Evolutionary conservation across 345 rosid species (phyloP).

Genomic region (Ricinus communis): DNA sequence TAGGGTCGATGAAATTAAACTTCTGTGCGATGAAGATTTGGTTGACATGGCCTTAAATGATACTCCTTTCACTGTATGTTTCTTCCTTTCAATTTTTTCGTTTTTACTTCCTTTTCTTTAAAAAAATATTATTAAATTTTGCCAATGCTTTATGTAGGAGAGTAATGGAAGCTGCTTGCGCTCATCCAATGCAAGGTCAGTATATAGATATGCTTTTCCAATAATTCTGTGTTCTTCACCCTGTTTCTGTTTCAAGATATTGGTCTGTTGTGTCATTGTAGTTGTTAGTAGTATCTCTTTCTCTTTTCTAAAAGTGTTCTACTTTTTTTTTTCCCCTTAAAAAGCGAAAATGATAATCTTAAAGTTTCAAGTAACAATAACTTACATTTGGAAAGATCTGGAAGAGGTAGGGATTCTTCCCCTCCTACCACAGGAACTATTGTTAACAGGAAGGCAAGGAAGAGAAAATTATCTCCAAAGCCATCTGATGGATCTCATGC

Average conservation of each 20-base stretch:
- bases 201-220: neutral
- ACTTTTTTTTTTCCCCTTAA: no score
- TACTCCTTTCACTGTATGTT: slow-evolving; percentile 38
- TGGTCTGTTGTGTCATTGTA: no score
- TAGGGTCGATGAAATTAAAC: slow-evolving; percentile 60
- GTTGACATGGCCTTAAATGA: slow-evolving; percentile 59
- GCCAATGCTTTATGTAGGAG: slow-evolving; percentile 8
- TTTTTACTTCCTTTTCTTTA: neutral
- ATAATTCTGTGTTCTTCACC: neutral
- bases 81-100: neutral
- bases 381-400: slow-evolving; percentile 13
- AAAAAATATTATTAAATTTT: neutral
- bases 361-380: neutral
- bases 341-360: no score
- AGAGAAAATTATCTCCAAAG: slow-evolving; percentile 16
- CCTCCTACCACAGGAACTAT: slow-evolving; percentile 14
- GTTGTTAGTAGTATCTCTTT: no score
- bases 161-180: slow-evolving; percentile 17
- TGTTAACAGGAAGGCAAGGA: slow-evolving; percentile 18
- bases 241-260: no score
- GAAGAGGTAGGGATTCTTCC: slow-evolving; percentile 23
- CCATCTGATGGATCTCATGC: slow-evolving; percentile 10
- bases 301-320: no score
- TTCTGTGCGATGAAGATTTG: slow-evolving; percentile 49
- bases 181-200: slow-evolving; percentile 23